Evolutionary conservation across 1,284 basidiomycete species (phyloP).

Genomic region (Trichosporon ovoides): DNA sequence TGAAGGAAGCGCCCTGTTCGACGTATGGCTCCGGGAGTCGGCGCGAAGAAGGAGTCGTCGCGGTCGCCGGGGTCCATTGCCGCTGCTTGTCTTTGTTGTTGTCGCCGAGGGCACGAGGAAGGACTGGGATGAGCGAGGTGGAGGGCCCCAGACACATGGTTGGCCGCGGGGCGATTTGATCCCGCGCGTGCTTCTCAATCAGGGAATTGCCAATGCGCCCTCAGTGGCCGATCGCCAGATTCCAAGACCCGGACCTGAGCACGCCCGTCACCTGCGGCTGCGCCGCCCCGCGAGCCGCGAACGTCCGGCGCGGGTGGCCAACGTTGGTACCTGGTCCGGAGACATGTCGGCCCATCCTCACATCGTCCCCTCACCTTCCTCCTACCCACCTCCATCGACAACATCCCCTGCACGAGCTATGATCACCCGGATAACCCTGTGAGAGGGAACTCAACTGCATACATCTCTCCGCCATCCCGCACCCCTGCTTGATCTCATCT

Average conservation of each 20-base stretch:
- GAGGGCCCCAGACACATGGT: background rate
- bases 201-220: slow-evolving; percentile 1
- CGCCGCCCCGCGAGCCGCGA: background rate
- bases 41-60: slow-evolving; percentile 21
- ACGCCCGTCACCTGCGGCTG: background rate
- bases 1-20: slow-evolving; percentile 2
- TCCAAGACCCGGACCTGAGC: background rate
- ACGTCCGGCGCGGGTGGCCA: background rate
- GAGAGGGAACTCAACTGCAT: slow-evolving; percentile 2
- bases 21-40: background rate
- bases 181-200: background rate
- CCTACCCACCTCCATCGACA: background rate
- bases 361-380: background rate
- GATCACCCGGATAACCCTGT: slow-evolving; percentile 17
- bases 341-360: background rate
- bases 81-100: background rate
- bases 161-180: background rate
- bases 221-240: background rate
- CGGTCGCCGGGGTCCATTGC: background rate
- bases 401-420: slow-evolving; percentile 1
- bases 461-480: background rate
- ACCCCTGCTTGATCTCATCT: background rate
- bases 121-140: background rate
- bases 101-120: background rate
- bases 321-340: background rate